A percentile compares a stretch with the other conserved stretches of the same genome.
Conservation (phyloP, 192 early-diverging fungal genomes). For the Backusella sp. region DNA sequence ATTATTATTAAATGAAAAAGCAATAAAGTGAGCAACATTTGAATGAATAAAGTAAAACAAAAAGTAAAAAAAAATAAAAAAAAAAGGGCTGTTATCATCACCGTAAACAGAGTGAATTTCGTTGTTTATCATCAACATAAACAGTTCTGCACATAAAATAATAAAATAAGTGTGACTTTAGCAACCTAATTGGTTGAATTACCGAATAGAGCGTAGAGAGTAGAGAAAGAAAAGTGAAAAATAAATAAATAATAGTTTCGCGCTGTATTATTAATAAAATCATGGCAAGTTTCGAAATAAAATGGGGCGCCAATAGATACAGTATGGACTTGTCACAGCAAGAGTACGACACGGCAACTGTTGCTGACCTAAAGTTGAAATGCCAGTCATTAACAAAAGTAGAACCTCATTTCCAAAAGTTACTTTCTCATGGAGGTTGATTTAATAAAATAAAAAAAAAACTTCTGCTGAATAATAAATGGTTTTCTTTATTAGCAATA, state of each 20-base stretch:
- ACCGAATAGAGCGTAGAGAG: not conserved
- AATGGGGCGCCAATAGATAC: not conserved
- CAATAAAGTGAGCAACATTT: not conserved
- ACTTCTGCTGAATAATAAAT: not conserved
- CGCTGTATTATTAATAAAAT: not conserved
- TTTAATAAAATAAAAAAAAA: not conserved
- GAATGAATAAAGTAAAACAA: not conserved
- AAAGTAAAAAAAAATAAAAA: no score
- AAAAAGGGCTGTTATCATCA: not conserved
- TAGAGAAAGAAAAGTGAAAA: not conserved
- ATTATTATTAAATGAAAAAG: not conserved
- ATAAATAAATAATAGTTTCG: not conserved
- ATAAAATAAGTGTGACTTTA: not conserved
- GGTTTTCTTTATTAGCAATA: not conserved
- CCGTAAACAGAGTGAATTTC: not conserved
- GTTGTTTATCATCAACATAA: not conserved
- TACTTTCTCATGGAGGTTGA: conserved; percentile 9
- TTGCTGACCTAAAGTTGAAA: conserved; percentile 7
- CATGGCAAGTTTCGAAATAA: conserved; percentile 13
- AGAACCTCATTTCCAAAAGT: not conserved
- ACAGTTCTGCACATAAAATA: not conserved
- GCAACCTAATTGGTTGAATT: not conserved
- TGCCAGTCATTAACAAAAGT: conserved; percentile 5
- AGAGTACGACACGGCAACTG: not conserved
- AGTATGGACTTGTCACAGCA: not conserved